These are phyloP conservation scores for Lanmaoa pseudosensibilis DNA, from an alignment of 768 basidiomycete species.

Conservation along the genomic window DNA sequence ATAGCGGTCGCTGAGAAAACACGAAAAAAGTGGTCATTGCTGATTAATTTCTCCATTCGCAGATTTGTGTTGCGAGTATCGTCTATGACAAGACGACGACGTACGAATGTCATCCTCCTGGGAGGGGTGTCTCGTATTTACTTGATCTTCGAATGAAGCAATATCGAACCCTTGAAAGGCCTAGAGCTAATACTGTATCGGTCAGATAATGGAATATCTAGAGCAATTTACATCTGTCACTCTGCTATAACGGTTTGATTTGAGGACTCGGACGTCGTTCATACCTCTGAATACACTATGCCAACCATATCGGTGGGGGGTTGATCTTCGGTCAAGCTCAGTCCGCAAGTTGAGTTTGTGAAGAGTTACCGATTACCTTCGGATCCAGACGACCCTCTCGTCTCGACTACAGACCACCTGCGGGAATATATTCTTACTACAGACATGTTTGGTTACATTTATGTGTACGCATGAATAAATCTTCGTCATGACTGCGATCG, in stretches of 20 bases:
- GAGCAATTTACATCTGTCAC: too few relatives aligned
- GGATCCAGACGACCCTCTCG: not conserved
- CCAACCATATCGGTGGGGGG: too few relatives aligned
- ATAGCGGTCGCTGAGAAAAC: not conserved
- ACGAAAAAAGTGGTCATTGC: not conserved
- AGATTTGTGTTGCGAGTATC: slow-evolving; percentile 56
- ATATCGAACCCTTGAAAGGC: slow-evolving; percentile 17
- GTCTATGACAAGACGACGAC: slow-evolving; percentile 52
- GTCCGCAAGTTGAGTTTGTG: not conserved
- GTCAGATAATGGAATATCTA: not conserved
- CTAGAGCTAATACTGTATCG: not conserved
- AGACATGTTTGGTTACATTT: not conserved
- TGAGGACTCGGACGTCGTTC: not conserved
- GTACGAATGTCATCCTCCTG: slow-evolving; percentile 60
- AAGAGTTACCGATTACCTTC: not conserved
- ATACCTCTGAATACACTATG: too few relatives aligned
- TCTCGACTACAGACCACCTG: not conserved
- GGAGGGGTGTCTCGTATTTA: slow-evolving; percentile 40
- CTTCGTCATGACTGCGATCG: slow-evolving; percentile 32
- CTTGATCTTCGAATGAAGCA: slow-evolving; percentile 28
- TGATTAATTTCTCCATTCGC: not conserved
- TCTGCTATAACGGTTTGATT: not conserved
- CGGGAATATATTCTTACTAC: not conserved
- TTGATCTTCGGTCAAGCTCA: not conserved
- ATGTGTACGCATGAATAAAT: not conserved